Evolutionary conservation across 371 early-diverging fungal genomes (phyloP).

Genomic region (Mortierella sp.): DNA sequence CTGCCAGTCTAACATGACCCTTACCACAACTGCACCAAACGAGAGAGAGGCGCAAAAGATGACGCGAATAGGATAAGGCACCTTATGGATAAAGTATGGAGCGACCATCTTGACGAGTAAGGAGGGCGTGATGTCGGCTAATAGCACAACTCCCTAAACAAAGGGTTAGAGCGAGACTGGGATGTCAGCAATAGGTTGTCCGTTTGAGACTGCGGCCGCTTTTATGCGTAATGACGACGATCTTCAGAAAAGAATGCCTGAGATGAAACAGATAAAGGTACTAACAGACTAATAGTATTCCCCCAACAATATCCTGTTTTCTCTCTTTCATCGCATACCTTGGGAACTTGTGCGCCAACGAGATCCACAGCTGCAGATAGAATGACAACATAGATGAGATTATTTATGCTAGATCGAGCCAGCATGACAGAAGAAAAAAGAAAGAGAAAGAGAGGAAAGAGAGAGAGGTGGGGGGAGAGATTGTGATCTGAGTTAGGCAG

Average conservation of each 20-base stretch:
- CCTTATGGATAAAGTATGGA: constrained; percentile 58
- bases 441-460: not conserved
- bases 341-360: constrained; percentile 55
- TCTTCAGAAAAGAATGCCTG: no score
- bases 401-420: constrained; percentile 57
- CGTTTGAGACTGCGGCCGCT: no score
- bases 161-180: not conserved
- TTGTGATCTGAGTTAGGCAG: no score
- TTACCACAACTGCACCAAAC: constrained; percentile 48
- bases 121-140: constrained; percentile 65
- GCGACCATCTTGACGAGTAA: constrained; percentile 57
- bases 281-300: not conserved
- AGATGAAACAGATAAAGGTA: no score
- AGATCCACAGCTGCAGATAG: constrained; percentile 66
- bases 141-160: constrained; percentile 53
- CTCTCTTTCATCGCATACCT: constrained; percentile 23
- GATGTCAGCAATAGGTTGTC: no score
- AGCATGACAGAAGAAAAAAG: not conserved
- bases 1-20: not conserved
- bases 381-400: constrained; percentile 65
- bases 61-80: constrained; percentile 53
- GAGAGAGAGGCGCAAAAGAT: constrained; percentile 45
- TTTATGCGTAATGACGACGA: no score
- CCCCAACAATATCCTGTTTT: not conserved
- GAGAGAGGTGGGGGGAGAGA: not conserved